A percentile compares a stretch with the other conserved stretches of the same genome.
phyloP scores from a whole-genome alignment of 1,284 basidiomycete genomes.

The Hymenochaete sp. region DNA sequence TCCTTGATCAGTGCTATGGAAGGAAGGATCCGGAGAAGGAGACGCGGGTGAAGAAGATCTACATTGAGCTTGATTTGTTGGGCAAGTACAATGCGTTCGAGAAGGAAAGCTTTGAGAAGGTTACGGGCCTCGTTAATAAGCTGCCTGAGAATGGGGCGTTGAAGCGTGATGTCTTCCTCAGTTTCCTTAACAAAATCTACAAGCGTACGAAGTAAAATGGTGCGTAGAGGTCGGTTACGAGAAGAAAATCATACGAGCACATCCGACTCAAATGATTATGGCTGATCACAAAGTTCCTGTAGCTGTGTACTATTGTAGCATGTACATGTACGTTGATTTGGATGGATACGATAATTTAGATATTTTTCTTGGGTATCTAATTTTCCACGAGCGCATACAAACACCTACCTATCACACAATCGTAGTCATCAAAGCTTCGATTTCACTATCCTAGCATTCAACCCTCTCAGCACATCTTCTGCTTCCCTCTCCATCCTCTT shows the following conservation, averaged over 20 bases:
- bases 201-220: slow-evolving; percentile 67
- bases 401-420: neutral
- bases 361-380: no score
- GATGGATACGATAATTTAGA: no score
- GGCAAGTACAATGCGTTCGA: slow-evolving; percentile 73
- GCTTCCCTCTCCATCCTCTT: slow-evolving; percentile 69
- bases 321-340: no score
- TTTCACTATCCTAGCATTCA: slow-evolving; percentile 23
- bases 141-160: slow-evolving; percentile 56
- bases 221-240: neutral
- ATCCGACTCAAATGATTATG: no score
- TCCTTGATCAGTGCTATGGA: slow-evolving; percentile 82
- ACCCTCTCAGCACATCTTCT: slow-evolving; percentile 56
- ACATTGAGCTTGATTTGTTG: slow-evolving; percentile 63
- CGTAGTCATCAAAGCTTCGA: neutral
- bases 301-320: no score
- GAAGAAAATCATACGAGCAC: no score
- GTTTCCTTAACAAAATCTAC: slow-evolving; percentile 88
- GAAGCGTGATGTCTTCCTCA: slow-evolving; percentile 74
- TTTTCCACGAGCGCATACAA: no score
- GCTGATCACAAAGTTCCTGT: no score
- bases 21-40: slow-evolving; percentile 63
- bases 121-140: slow-evolving; percentile 58
- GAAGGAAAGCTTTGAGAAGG: slow-evolving; percentile 58
- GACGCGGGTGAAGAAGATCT: slow-evolving; percentile 70